Evolutionary conservation across 2,329 filamentous ascomycete species (phyloP), one percentile per base, ranked within the genome.

Genomic region (Gyromitra esculenta): DNA sequence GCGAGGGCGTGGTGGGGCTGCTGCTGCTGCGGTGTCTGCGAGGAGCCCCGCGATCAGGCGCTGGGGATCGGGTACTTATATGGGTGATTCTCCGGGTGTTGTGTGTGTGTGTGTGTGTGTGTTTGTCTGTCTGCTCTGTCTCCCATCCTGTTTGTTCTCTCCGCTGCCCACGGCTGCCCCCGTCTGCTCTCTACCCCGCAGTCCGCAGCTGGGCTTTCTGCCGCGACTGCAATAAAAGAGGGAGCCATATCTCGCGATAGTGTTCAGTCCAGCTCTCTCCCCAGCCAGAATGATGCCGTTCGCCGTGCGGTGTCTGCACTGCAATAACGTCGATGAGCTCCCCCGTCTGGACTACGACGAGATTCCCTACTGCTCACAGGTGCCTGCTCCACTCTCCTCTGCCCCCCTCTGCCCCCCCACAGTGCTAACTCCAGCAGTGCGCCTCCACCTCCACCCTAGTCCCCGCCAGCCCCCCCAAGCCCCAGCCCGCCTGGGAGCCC

Each of bases 291-390:
- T 77, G 75, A 78, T 79, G 76, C 56, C 73, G 43, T 78, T 79
- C 56, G 73, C 77, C 35, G 68, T 79, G 43, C 77, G 76, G 41
- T 79, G 77, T 37, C 62, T 78, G 18, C 73, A 73, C 73, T 79
- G 77, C 72, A 75, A 78, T 31, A 78, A 79, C 43, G 56, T 78
- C 57, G 77, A 79, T 45, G 66, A 78, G 37, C 74, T 78, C 39
- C 77, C 77, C 2, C 65, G 77, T 7, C 57, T 79, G 41, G 59
- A 73, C 73, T 78, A 76, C 57, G 76, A 79, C 43, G 72, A 79
- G 54, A 77, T 78, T 21, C 77, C 77, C 13, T 79, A 78, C 57
- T 79, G 77, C n/a, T 76, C 72, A 5, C 77, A 79, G 45, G 77
- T 76, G 54, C 31, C 15, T 50, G 11, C 15, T n/a, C 1, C 15